These are phyloP conservation scores for Trypanosoma cruzi DNA, from an alignment of 208 protist species.

Conservation along the genomic window DNA sequence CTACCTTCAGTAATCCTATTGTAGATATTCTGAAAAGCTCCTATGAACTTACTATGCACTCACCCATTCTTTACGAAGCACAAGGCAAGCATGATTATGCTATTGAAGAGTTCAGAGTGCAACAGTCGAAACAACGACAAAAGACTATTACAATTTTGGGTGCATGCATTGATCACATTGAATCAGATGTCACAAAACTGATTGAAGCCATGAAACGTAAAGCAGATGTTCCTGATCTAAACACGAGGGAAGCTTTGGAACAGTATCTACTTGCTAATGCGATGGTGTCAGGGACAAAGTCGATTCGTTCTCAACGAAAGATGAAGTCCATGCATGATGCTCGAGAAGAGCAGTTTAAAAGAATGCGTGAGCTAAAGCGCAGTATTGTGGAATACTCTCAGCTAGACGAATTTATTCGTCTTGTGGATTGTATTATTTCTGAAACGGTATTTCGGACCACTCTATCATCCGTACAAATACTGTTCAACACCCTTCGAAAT, in stretches of 20 bases:
- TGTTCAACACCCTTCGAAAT: slow-evolving; percentile 72
- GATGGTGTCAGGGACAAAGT: slow-evolving; percentile 45
- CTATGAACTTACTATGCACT: slow-evolving; percentile 71
- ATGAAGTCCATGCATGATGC: slow-evolving; percentile 94
- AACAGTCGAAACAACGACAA: slow-evolving; percentile 78
- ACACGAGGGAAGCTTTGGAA: slow-evolving; percentile 89
- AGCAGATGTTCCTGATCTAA: slow-evolving; percentile 93
- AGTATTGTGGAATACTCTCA: slow-evolving; percentile 92
- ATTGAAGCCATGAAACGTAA: slow-evolving; percentile 77
- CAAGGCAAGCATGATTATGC: slow-evolving; percentile 90
- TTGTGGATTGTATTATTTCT: slow-evolving; percentile 87
- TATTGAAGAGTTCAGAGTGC: slow-evolving; percentile 81
- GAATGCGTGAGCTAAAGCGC: slow-evolving; percentile 90
- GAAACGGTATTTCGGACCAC: slow-evolving; percentile 85
- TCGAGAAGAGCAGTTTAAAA: slow-evolving; percentile 75
- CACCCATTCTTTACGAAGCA: slow-evolving; percentile 80
- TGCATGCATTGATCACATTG: slow-evolving; percentile 74
- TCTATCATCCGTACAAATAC: slow-evolving; percentile 55
- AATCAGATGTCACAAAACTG: slow-evolving; percentile 83
- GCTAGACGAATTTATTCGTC: slow-evolving; percentile 86
- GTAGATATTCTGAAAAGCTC: slow-evolving; percentile 83
- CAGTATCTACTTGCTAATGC: slow-evolving; percentile 91
- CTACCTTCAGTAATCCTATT: slow-evolving; percentile 79
- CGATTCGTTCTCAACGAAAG: slow-evolving; percentile 59
- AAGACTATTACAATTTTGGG: slow-evolving; percentile 56